Evolutionary conservation across 805 yeast species (phyloP).

Genomic region (Schwanniomyces pseudopolymorphus): DNA sequence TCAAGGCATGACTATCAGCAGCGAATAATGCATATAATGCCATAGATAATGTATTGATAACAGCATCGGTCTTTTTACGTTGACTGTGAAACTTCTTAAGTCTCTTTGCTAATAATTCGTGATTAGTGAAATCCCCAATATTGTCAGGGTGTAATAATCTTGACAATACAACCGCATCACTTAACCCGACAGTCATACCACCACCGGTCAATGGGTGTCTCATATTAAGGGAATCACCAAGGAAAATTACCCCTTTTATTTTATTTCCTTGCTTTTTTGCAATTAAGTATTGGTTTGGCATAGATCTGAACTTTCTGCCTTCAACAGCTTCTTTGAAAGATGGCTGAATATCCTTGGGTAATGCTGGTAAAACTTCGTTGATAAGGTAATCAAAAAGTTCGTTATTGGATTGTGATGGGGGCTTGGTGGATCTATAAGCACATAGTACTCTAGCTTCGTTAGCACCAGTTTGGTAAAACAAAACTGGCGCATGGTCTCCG

Average conservation of each 20-base stretch:
- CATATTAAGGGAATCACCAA: slow-evolving; percentile 96
- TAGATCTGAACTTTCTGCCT: slow-evolving; percentile 60
- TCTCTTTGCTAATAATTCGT: slow-evolving; percentile 53
- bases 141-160: slow-evolving; percentile 56
- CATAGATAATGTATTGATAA: slow-evolving; percentile 84
- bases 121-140: slow-evolving; percentile 57
- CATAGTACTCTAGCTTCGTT: slow-evolving; percentile 85
- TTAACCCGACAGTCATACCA: slow-evolving; percentile 97
- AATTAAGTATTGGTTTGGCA: slow-evolving; percentile 92
- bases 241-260: slow-evolving; percentile 65
- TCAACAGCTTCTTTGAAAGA: slow-evolving; percentile 66
- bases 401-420: slow-evolving; percentile 64
- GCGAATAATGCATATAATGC: slow-evolving; percentile 90
- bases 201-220: slow-evolving; percentile 98
- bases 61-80: slow-evolving; percentile 78
- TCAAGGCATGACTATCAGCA: slow-evolving; percentile 68
- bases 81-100: slow-evolving; percentile 69
- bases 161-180: slow-evolving; percentile 73
- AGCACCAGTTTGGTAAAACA: slow-evolving; percentile 83
- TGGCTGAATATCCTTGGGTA: slow-evolving; percentile 67
- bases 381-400: slow-evolving; percentile 61
- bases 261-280: slow-evolving; percentile 62
- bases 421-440: slow-evolving; percentile 70
- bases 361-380: slow-evolving; percentile 57
- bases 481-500: slow-evolving; percentile 83